Conservation (phyloP, 805 yeast genomes). For the Nakazawaea sp. region DNA sequence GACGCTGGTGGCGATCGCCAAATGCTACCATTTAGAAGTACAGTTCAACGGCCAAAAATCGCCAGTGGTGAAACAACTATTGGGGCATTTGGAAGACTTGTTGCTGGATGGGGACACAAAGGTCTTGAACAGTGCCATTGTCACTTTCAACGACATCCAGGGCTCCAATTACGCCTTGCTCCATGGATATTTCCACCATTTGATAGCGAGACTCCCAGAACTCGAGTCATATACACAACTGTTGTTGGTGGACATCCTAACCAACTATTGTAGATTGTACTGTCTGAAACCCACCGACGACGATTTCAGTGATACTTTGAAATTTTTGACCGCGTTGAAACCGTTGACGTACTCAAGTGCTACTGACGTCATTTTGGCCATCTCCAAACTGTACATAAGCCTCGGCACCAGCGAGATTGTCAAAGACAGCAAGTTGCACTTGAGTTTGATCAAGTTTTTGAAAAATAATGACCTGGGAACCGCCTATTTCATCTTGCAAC, state of each 20-base stretch:
- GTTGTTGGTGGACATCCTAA: conserved; percentile 50
- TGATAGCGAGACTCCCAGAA: conserved; percentile 29
- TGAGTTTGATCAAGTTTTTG: conserved; percentile 38
- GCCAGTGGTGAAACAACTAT: conserved; percentile 30
- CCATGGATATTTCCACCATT: conserved; percentile 60
- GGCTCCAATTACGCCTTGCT: conserved; percentile 55
- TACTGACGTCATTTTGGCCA: conserved; percentile 54
- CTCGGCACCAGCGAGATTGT: conserved; percentile 54
- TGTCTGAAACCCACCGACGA: conserved; percentile 42
- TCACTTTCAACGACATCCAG: conserved; percentile 45
- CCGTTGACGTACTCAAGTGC: conserved; percentile 44
- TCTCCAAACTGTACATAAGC: conserved; percentile 47
- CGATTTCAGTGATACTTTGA: conserved; percentile 36
- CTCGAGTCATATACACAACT: conserved; percentile 75
- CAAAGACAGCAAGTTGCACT: conserved; percentile 39
- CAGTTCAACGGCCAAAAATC: conserved; percentile 6
- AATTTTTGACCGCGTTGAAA: conserved; percentile 42
- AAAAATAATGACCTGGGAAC: conserved; percentile 22
- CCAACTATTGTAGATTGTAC: conserved; percentile 58
- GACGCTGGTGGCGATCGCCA: conserved; percentile 69
- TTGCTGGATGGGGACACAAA: conserved; percentile 57
- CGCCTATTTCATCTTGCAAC: conserved; percentile 35
- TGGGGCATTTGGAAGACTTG: conserved; percentile 41
- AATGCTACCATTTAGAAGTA: conserved; percentile 34
- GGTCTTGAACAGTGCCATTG: conserved; percentile 68